Base-by-base conservation (phyloP, 192 early-diverging fungal species). In the Rhizoclosmatium globosum region DNA sequence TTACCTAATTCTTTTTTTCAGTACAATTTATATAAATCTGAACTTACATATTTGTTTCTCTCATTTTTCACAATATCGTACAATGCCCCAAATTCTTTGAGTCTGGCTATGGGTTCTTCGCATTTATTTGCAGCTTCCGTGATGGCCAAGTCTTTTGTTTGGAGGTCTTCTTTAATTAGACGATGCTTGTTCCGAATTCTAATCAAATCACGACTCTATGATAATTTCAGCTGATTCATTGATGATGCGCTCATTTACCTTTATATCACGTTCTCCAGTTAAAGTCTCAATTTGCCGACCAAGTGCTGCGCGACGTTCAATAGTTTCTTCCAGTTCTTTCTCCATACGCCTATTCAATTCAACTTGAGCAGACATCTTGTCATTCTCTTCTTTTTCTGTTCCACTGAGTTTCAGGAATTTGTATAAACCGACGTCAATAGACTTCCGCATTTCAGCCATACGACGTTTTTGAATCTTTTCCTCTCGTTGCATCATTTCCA, bases 51-150 rank as follows among this genome's bases (percentile, higher is more conserved):
- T 81, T 89, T 89, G 82, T 91, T 91, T 61, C 90, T 68, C 82
- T 91, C 90, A 66, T 90, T 90, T 68, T 91, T 91, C 41, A 91
- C 90, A 42, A 89, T 72, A 59, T 91, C 89, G 71, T 91, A 90
- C 21, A 87, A 75, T 17, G 84, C 79, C 19, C 84, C 82, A 82
- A 91, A 90, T 44, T 91, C 90, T 58, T 86, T 83, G 11, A 91
- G 74, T 21, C 85, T 61, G 11, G 66, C 64, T 11, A 85, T 31
- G 4, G 88, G 79, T 72, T 91, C 90, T 44, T 79, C 68, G 64
- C 85, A 89, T 38, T 86, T 75, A 53, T 91, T 90, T 19, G 79
- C 47, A 6, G 86, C 82, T 80, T 91, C 90, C 3, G 80, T 39
- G 3, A 88, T 82, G 2, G 85, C 81, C n/a, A 88, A 80, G n/a